Evolutionary conservation across 441 rosid species (phyloP).

Genomic region (Populus hybrid): DNA sequence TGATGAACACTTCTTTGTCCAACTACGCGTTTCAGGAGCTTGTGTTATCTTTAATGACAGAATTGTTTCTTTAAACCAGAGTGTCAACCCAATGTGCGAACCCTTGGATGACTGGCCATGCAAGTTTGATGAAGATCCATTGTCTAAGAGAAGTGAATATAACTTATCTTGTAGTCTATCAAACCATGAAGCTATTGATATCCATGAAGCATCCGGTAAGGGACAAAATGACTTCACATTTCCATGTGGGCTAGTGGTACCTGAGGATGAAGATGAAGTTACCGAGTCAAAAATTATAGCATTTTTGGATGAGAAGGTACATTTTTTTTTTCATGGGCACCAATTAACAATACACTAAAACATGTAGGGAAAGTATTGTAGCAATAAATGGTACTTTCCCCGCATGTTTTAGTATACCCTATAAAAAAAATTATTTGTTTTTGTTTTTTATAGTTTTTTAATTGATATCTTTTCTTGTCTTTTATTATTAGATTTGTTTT

Average conservation of each 20-base stretch:
- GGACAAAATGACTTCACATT: conserved; percentile 38
- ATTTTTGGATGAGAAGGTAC: conserved; percentile 90
- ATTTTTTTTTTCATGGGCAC: neutral
- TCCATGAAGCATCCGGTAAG: conserved; percentile 33
- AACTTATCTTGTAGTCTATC: conserved; percentile 38
- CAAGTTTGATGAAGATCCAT: conserved; percentile 49
- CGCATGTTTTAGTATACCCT: too few species aligned
- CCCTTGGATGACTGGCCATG: conserved; percentile 49
- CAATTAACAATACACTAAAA: too few species aligned
- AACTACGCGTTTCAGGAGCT: conserved; percentile 9
- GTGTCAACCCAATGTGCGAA: conserved; percentile 83
- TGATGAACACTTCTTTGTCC: conserved; percentile 24
- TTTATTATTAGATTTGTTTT: too few species aligned
- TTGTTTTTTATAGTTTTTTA: too few species aligned
- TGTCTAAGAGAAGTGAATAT: conserved; percentile 31
- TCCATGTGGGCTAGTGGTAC: conserved; percentile 43
- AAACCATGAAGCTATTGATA: conserved; percentile 25
- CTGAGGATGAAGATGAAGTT: conserved; percentile 88
- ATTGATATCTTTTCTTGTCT: too few species aligned
- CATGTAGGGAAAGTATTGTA: too few species aligned
- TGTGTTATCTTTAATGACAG: conserved; percentile 10
- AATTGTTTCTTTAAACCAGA: conserved; percentile 44
- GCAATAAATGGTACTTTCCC: neutral
- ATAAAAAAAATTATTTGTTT: too few species aligned
- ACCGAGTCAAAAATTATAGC: conserved; percentile 92